phyloP scores from a whole-genome alignment of 495 filamentous ascomycete species.

The Cladorrhinum samala region DNA sequence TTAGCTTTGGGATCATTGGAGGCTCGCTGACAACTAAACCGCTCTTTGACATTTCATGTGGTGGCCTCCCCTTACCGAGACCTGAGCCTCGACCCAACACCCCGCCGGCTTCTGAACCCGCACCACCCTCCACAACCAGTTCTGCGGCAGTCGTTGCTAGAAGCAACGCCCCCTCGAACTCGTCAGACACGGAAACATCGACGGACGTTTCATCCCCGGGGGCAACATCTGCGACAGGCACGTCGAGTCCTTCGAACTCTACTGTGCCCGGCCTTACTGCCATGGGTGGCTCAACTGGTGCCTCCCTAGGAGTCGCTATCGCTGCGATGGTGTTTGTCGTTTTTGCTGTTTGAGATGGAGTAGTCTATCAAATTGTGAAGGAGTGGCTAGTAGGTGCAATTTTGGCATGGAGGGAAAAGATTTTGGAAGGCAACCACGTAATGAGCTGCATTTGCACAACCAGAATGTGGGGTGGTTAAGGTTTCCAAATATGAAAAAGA shows the following conservation, averaged over 20 bases:
- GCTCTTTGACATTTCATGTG: conserved; percentile 58
- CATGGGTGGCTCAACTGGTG: conserved; percentile 20
- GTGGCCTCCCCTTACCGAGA: conserved; percentile 2
- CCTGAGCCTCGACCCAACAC: background rate
- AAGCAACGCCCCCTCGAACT: background rate
- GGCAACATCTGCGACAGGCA: background rate
- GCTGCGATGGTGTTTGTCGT: conserved; percentile 21
- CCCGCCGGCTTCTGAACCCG: background rate
- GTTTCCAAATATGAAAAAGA: background rate
- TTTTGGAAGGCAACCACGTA: background rate
- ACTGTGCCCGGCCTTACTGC: conserved; percentile 14
- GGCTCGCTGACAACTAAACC: conserved; percentile 45
- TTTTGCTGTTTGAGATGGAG: background rate
- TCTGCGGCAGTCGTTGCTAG: background rate
- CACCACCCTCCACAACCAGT: background rate
- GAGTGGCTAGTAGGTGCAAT: background rate
- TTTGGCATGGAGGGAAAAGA: background rate
- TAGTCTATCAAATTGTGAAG: background rate
- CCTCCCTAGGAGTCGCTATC: conserved; percentile 22
- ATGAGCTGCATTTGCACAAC: background rate
- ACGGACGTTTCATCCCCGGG: background rate
- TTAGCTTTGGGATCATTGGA: conserved; percentile 58
- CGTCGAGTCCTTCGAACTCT: conserved; percentile 8
- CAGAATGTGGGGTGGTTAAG: background rate
- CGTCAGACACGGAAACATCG: background rate